Percentiles rank a stretch among this genome's conserved stretches.
phyloP scores from a whole-genome alignment of 23 red algal genomes.

The Gracilaria vermiculophylla region DNA sequence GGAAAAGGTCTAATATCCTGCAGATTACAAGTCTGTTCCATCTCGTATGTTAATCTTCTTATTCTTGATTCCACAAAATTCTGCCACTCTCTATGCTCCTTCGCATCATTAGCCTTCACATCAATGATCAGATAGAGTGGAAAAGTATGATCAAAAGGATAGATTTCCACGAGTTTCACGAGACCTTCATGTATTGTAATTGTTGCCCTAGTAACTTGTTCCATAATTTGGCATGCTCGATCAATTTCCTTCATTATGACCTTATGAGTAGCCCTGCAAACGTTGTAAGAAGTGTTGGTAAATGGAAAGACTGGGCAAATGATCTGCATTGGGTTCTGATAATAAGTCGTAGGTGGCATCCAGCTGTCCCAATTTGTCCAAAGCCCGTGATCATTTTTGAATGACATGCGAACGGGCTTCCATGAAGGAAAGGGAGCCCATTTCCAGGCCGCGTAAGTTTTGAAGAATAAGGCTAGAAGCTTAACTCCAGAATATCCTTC shows the following conservation, averaged over 20 bases:
- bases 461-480: conserved; percentile 17
- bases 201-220: neutral
- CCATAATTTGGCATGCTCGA: conserved; percentile 4
- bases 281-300: conserved; percentile 24
- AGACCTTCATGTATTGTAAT: neutral
- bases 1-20: conserved; percentile 1
- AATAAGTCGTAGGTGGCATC: conserved; percentile 6
- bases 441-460: conserved; percentile 8
- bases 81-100: conserved; percentile 12
- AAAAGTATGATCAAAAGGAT: conserved; percentile 4
- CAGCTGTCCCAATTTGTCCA: conserved; percentile 8
- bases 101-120: neutral
- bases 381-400: neutral
- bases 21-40: neutral
- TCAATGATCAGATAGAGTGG: neutral
- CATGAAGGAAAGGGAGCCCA: conserved; percentile 4
- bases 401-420: conserved; percentile 9
- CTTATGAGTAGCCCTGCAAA: conserved; percentile 13
- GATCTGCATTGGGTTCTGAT: conserved; percentile 27
- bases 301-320: conserved; percentile 7
- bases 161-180: neutral
- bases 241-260: neutral
- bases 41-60: conserved; percentile 6
- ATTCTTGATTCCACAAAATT: conserved; percentile 19
- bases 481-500: conserved; percentile 12